Conservation (phyloP, 2,329 filamentous ascomycete species). For the Epicoccum nigrum region DNA sequence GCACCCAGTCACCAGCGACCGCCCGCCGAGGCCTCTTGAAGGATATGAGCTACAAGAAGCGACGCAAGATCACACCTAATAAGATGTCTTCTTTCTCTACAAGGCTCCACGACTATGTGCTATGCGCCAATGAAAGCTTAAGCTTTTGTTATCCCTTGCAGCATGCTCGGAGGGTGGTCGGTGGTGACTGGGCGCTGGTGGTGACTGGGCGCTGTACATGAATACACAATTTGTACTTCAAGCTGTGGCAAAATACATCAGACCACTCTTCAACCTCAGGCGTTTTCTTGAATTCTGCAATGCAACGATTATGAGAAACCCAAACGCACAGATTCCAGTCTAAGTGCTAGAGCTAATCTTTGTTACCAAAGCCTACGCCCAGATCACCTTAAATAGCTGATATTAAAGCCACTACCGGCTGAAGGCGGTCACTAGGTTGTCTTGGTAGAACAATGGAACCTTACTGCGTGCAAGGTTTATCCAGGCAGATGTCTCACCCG, state of each 20-base stretch:
- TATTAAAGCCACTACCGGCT: neutral
- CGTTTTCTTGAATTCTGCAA: neutral
- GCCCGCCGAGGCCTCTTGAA: too few relatives aligned
- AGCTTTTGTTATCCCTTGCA: too few relatives aligned
- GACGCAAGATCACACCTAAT: too few relatives aligned
- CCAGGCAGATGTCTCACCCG: neutral
- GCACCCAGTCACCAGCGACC: too few relatives aligned
- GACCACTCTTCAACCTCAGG: neutral
- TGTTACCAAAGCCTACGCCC: neutral
- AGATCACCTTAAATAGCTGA: neutral
- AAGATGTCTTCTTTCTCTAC: too few relatives aligned
- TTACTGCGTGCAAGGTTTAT: neutral
- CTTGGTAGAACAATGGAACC: neutral
- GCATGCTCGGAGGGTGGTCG: too few relatives aligned
- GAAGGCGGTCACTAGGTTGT: neutral
- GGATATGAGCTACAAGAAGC: too few relatives aligned
- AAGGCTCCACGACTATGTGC: too few relatives aligned
- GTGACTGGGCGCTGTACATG: too few relatives aligned
- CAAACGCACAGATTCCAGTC: neutral
- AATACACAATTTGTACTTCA: neutral
- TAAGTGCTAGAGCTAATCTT: neutral
- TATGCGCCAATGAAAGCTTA: too few relatives aligned
- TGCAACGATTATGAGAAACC: neutral
- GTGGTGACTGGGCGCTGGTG: too few relatives aligned
- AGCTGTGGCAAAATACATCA: neutral